Percentiles rank a stretch among this genome's conserved stretches.
Evolutionary conservation across 192 early-diverging fungal species (phyloP).

Genomic region (Oehlia diaphana): DNA sequence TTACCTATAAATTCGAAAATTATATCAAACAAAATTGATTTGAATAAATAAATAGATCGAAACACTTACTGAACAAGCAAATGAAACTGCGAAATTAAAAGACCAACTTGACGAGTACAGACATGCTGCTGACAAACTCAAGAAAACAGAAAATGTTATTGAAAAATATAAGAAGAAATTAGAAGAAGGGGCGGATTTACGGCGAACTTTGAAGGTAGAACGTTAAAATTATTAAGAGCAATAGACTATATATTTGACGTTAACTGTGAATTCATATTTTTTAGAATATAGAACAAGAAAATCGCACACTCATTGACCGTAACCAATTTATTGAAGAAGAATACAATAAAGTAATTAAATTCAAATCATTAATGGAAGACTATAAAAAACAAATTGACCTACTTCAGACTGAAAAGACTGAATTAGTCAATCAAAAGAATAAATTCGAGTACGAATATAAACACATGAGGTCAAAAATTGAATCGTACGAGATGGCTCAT

Average conservation of each 20-base stretch:
- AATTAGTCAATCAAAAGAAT: conserved; percentile 68
- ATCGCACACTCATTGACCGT: conserved; percentile 65
- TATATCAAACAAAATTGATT: background rate
- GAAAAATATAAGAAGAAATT: conserved; percentile 97
- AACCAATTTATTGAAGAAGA: conserved; percentile 85
- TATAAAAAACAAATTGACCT: conserved; percentile 80
- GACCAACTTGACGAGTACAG: conserved; percentile 93
- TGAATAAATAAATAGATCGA: conserved; percentile 38
- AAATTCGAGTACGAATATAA: conserved; percentile 71
- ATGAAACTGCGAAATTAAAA: conserved; percentile 70
- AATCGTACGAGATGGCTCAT: conserved; percentile 63
- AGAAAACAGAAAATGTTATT: conserved; percentile 90
- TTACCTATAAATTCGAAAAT: background rate
- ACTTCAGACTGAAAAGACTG: conserved; percentile 72
- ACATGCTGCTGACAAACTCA: conserved; percentile 86
- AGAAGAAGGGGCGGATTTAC: conserved; percentile 82
- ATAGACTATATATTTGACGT: background rate
- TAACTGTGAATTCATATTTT: background rate
- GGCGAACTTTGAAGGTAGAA: conserved; percentile 68
- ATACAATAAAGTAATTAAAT: conserved; percentile 75
- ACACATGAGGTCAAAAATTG: conserved; percentile 59
- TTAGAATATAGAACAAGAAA: conserved; percentile 73
- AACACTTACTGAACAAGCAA: conserved; percentile 62
- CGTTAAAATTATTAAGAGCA: background rate
- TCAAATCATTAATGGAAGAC: conserved; percentile 82